phyloP scores from a whole-genome alignment of 2,329 filamentous ascomycete species.

The Trichoderma sp. region DNA sequence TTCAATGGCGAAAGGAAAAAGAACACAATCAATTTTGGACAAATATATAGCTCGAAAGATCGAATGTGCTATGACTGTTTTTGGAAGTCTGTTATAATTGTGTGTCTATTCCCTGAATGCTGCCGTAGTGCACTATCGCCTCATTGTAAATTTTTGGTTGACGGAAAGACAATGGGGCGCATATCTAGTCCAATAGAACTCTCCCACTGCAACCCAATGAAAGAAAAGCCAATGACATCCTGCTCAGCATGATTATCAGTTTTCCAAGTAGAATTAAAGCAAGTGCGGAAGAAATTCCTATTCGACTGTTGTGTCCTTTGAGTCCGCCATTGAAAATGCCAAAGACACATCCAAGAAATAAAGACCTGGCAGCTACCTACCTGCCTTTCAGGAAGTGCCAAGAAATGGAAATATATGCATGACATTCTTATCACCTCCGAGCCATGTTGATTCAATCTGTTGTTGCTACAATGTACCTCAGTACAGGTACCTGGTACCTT shows the following conservation, averaged over 20 bases:
- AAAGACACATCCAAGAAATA: background rate
- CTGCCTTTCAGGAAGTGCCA: background rate
- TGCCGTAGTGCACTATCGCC: background rate
- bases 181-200: background rate
- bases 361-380: background rate
- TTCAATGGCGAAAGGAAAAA: background rate
- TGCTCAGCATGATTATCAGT: background rate
- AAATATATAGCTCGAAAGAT: background rate
- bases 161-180: background rate
- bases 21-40: background rate
- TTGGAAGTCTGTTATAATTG: background rate
- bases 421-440: background rate
- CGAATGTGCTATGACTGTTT: background rate
- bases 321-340: background rate
- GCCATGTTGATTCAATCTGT: background rate
- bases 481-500: background rate
- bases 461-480: background rate
- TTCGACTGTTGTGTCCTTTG: background rate
- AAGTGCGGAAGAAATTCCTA: background rate
- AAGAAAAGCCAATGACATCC: background rate
- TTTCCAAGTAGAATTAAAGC: background rate
- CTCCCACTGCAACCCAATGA: background rate
- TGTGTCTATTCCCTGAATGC: background rate
- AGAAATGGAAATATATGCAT: background rate
- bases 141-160: background rate